These are phyloP conservation scores for Arachnopeziza araneosa DNA, from an alignment of 2,329 filamentous ascomycete genomes.

Conservation along the genomic window DNA sequence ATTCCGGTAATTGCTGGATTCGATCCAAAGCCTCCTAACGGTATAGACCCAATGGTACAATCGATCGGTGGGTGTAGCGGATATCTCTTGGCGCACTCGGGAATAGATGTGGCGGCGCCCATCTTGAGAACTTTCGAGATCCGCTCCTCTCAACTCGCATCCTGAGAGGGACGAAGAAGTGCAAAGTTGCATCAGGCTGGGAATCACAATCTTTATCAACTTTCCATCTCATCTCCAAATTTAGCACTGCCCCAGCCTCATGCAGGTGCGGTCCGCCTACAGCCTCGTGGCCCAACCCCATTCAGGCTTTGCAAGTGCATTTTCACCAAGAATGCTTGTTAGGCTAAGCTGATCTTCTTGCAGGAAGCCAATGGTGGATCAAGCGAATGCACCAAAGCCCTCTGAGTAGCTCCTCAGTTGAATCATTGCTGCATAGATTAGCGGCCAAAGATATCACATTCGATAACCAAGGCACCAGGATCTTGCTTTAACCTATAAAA, in stretches of 20 bases:
- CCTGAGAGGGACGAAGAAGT: not conserved
- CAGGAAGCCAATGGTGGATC: too few relatives aligned
- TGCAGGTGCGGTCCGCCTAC: not conserved
- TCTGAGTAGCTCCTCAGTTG: too few relatives aligned
- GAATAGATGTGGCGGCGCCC: slow-evolving; percentile 3
- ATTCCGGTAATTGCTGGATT: slow-evolving; percentile 6
- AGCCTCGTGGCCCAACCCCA: not conserved
- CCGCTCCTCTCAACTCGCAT: not conserved
- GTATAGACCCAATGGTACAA: slow-evolving; percentile 2
- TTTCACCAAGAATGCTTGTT: not conserved
- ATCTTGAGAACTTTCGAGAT: not conserved
- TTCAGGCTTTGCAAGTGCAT: not conserved
- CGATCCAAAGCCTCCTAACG: slow-evolving; percentile 1
- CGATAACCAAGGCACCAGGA: too few relatives aligned
- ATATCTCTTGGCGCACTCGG: slow-evolving; percentile 2
- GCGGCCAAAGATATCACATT: too few relatives aligned
- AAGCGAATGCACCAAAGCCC: too few relatives aligned
- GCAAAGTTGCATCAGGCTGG: not conserved
- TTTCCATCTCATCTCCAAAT: not conserved
- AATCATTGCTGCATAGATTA: too few relatives aligned
- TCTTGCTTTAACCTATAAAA: too few relatives aligned
- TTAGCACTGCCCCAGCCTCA: not conserved
- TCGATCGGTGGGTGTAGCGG: slow-evolving; percentile 1
- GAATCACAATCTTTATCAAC: not conserved
- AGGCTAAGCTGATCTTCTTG: not conserved